Evolutionary conservation across 371 early-diverging fungal species (phyloP).

Genomic region (Lichtheimia ornata): DNA sequence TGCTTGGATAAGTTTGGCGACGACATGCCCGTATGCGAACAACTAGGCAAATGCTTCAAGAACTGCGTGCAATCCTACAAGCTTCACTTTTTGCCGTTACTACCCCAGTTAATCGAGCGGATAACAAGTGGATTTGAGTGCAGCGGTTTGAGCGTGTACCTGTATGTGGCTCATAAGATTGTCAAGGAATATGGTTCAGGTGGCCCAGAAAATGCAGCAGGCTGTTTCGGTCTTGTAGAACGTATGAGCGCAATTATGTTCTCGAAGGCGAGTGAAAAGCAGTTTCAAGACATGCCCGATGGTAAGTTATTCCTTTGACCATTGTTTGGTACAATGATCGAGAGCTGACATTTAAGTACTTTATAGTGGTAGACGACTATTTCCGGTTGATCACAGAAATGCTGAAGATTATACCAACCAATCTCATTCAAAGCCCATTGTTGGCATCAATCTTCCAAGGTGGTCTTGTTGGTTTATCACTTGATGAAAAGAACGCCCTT

Average conservation of each 20-base stretch:
- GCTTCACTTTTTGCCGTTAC: constrained; percentile 54
- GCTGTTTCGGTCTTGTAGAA: constrained; percentile 45
- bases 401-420: constrained; percentile 58
- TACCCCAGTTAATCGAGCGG: constrained; percentile 56
- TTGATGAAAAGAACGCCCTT: constrained; percentile 66
- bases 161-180: constrained; percentile 72
- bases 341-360: neutral
- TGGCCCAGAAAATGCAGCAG: constrained; percentile 37
- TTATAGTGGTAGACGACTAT: constrained; percentile 68
- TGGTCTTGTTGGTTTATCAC: constrained; percentile 62
- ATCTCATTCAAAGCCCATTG: constrained; percentile 57
- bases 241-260: constrained; percentile 64
- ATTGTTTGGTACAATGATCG: neutral
- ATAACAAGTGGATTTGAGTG: constrained; percentile 64
- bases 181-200: constrained; percentile 40
- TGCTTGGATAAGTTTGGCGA: constrained; percentile 58
- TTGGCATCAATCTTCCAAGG: constrained; percentile 66
- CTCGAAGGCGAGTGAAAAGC: constrained; percentile 47
- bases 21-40: constrained; percentile 58
- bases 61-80: constrained; percentile 64
- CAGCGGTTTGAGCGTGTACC: constrained; percentile 65
- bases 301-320: constrained; percentile 31
- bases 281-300: constrained; percentile 69
- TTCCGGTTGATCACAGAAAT: constrained; percentile 59
- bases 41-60: constrained; percentile 68